These are phyloP conservation scores for Hypomontagnella monticulosa DNA, from an alignment of 495 filamentous ascomycete genomes.

Conservation along the genomic window DNA sequence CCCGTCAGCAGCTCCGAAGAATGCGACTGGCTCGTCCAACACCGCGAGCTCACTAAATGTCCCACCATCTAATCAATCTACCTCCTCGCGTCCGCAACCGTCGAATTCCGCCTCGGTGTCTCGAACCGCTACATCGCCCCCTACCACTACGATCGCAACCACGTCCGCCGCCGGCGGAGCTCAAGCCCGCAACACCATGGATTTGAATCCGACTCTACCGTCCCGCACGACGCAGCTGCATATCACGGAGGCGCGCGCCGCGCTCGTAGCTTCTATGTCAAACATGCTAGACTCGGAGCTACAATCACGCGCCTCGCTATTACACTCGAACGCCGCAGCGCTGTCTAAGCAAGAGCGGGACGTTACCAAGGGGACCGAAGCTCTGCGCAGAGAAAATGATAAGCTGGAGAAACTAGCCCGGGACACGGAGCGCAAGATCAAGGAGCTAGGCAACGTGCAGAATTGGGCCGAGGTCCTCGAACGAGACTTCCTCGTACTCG, in stretches of 20 bases:
- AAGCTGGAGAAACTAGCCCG: conserved; percentile 74
- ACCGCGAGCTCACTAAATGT: conserved; percentile 8
- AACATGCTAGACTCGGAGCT: conserved; percentile 79
- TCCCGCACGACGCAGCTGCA: conserved; percentile 54
- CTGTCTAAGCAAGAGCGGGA: conserved; percentile 79
- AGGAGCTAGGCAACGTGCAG: conserved; percentile 95
- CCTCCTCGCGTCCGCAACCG: conserved; percentile 19
- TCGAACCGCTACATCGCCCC: conserved; percentile 26
- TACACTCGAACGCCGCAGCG: conserved; percentile 76
- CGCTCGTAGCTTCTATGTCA: conserved; percentile 79
- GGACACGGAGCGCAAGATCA: conserved; percentile 75
- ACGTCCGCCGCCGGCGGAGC: conserved; percentile 20
- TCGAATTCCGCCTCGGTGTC: conserved; percentile 34
- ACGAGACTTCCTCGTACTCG: conserved; percentile 84
- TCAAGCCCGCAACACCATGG: conserved; percentile 27
- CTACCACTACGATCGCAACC: conserved; percentile 28
- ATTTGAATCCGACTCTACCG: conserved; percentile 41
- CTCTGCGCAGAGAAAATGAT: conserved; percentile 75
- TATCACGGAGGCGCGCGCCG: conserved; percentile 72
- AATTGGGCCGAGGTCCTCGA: conserved; percentile 98
- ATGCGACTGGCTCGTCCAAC: conserved; percentile 19
- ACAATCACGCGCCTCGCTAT: conserved; percentile 73
- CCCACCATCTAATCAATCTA: conserved; percentile 25
- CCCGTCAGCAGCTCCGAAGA: conserved; percentile 19
- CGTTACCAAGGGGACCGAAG: conserved; percentile 69